Base-by-base conservation (phyloP, 2,329 filamentous ascomycete genomes). In the Cercospora sp. region DNA sequence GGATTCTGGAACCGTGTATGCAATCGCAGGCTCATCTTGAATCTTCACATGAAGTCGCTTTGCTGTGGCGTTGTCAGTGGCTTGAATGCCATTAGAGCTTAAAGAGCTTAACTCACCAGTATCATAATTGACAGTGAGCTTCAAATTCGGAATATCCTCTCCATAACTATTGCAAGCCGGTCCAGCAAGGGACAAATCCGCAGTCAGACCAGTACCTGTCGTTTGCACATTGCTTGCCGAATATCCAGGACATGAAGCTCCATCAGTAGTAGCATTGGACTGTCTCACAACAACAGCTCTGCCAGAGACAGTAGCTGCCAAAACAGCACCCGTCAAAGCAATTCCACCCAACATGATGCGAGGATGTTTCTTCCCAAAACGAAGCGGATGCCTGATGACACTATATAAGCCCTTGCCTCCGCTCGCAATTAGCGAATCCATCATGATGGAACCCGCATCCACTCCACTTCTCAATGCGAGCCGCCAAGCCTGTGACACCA, bases 1-100 rank as follows among this genome's bases (percentile, higher is more conserved):
- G 1, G 85, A 85, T 48, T 90, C 87, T 9, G 91, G 91, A 1
- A 94, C 86, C 75, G 93, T 90, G 74, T 91, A 94, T 42, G 91
- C 89, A 23, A 87, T 84, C 68, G 89, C 84, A 20, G 82, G 86
- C 6, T 85, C 83, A 77, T 94, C 91, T 70, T 89, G 87, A 66
- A 93, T 91, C 73, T 73, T 73, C 40, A 73, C 88, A 75, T 92
- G 91, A 3, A 93, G 84, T 18, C 90, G 88, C 45, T 73, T 68
- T 6, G 62, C 51, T 65, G 23, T 10, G 26, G 23, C 26, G 26
- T 58, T 31, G 13, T 58, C 53, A 58, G 53, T 60, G 45, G 53
- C 53, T 58, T 33, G n/a, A 28, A n/a, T 18, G 8, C 28, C 23
- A 26, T 48, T 48, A 51, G 45, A 51, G 45, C 20, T 51, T 51